Evolutionary conservation across 139 green algal genomes (phyloP).

Genomic region (Chlamydomonas applanata): DNA sequence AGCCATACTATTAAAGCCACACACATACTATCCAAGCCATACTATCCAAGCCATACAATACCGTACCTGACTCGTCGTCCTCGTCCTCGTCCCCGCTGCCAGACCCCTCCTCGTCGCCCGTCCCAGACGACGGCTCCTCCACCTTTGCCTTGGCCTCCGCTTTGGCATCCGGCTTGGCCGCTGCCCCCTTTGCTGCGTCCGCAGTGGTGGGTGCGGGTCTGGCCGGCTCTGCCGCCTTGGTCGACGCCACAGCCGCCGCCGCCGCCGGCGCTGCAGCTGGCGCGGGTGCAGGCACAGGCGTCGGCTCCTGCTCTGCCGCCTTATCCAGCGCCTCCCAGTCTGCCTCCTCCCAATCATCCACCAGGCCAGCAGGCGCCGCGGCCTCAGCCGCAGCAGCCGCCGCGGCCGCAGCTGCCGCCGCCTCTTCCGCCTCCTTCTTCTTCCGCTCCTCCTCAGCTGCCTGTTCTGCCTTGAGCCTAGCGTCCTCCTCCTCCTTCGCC

Average conservation of each 20-base stretch:
- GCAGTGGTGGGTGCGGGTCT: constrained; percentile 10
- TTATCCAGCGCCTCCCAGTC: constrained; percentile 71
- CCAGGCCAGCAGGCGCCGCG: constrained; percentile 10
- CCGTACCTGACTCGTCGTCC: constrained; percentile 12
- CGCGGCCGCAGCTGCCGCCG: constrained; percentile 9
- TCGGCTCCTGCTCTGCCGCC: not conserved
- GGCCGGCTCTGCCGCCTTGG: not conserved
- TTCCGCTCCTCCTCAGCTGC: constrained; percentile 17
- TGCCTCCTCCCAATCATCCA: constrained; percentile 30
- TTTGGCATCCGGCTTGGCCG: constrained; percentile 37
- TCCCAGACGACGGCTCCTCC: constrained; percentile 1
- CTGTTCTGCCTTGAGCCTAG: not conserved
- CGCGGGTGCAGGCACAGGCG: not conserved
- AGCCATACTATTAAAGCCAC: no score
- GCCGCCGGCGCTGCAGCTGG: not conserved
- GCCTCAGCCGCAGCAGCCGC: constrained; percentile 1
- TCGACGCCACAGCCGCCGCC: not conserved
- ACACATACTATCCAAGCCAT: not conserved
- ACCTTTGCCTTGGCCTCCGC: constrained; percentile 31
- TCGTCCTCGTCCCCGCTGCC: constrained; percentile 7
- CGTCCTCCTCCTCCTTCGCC: constrained; percentile 33
- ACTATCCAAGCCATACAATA: not conserved
- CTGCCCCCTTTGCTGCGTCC: constrained; percentile 26
- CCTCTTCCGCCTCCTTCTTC: constrained; percentile 12
- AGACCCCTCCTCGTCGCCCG: constrained; percentile 1